Evolutionary conservation across 306 rosid genomes (phyloP).

Genomic region (Quercus variabilis): DNA sequence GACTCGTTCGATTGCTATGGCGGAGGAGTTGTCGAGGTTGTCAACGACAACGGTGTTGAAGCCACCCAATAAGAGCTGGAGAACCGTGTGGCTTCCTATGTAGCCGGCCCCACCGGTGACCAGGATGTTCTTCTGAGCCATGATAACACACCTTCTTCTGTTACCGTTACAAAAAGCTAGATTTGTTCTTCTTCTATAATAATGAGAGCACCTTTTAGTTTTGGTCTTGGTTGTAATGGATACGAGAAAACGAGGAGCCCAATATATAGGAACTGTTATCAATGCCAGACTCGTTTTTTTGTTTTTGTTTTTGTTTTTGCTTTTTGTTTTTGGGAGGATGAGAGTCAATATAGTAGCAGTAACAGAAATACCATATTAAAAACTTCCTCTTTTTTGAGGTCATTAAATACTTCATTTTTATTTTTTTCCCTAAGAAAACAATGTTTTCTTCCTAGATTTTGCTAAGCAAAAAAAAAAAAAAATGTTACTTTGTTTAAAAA

Average conservation of each 20-base stretch:
- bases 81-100: conserved; percentile 89
- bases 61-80: conserved; percentile 80
- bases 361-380: too few species aligned
- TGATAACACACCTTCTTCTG: neutral
- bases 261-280: conserved; percentile 29
- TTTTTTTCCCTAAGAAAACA: too few species aligned
- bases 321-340: too few species aligned
- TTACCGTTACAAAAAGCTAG: neutral
- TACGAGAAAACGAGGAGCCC: neutral
- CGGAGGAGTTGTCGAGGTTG: conserved; percentile 82
- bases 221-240: neutral
- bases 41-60: conserved; percentile 71
- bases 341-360: neutral
- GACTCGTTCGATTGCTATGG: conserved; percentile 55
- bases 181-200: neutral
- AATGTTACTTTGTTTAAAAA: too few species aligned
- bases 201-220: neutral
- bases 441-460: too few species aligned
- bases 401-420: too few species aligned
- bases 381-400: too few species aligned
- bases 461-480: too few species aligned
- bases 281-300: neutral
- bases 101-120: conserved; percentile 99
- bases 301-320: too few species aligned
- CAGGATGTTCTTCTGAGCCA: conserved; percentile 50